Base-by-base conservation (phyloP, 441 rosid genomes). In the Eruca vesicaria region DNA sequence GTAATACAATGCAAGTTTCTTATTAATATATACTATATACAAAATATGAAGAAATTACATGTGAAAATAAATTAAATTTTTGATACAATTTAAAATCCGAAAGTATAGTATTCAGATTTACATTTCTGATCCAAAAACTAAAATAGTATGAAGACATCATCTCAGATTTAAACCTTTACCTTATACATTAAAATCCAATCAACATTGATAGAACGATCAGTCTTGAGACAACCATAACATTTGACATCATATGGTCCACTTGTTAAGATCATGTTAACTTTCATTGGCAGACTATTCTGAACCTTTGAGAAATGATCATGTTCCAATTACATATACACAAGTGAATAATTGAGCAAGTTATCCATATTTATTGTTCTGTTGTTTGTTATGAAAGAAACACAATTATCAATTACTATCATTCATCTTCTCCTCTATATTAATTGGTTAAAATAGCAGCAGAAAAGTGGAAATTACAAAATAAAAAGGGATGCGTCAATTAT, bases 351-450 rank as follows among this genome's bases (percentile, higher is more conserved):
- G 14, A n/a, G 9, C 55, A 14, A 60, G 14, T 55, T 18, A 61
- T 68, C 73, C 26, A 31, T n/a, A n/a, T 60, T 20, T 58, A 26
- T 0, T 7, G 12, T 53, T 56, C 52, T 66, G 53, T 66, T 60
- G 68, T 74, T 59, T 67, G 23, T n/a, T 50, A 29, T 6, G 68
- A 74, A 74, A 66, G 43, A 74, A 74, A 67, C 72, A 66, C 67
- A 12, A 48, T 5, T 45, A 59, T 35, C 55, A 67, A 53, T 53
- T 53, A 50, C 56, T 16, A 53, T 53, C 58, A 9, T 59, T 48
- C 41, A 66, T 23, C 15, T 14, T 4, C 11, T 29, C 9, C 68
- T 67, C 43, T 10, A 32, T 23, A 21, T 48, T 50, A 33, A 67
- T 74, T 74, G 73, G 78, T 74, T 67, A 74, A 33, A 74, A 48